Evolutionary conservation across 2,329 filamentous ascomycete species (phyloP), one percentile per base, ranked within the genome.

Genomic region (Acrocalymma vagum): DNA sequence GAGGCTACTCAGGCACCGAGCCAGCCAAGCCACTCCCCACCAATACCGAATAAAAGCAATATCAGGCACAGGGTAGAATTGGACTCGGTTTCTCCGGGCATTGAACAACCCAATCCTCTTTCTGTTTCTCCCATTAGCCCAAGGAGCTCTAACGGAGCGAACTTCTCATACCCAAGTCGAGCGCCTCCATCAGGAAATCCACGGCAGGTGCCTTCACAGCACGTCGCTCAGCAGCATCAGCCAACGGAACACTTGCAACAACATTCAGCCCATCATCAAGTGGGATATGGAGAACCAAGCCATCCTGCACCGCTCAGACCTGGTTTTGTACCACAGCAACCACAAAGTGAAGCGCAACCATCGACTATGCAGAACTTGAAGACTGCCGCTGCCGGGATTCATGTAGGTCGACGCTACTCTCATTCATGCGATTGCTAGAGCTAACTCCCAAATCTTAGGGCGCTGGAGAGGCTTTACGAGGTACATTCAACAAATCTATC

Each of bases 161-260:
- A 69, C 40, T 69, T 69, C 41, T 69, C 65, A 1, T 69, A 69
- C 29, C 65, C 65, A 14, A 55, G 60, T 9, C 44, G 65, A 41
- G 49, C 57, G 31, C 63, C 63, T 5, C 65, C 65, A 11, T 48
- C 56, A 29, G 64, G 65, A 10, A 56, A 63, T 5, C 62, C 65
- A 9, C 56, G 61, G 16, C 61, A 66, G 11, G 40, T 66, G 8
- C 54, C 57, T 3, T 33, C 40, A 4, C 39, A 60, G 10, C 40
- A 40, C 2, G 29, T 27, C 3, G 14, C 23, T 5, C 6, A 42
- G 16, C 38, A 39, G 29, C 31, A 41, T 23, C 34, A 44, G 20
- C 33, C 36, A 16, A 43, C 35, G 8, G 50, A 55, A 11, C 43
- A 48, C 21, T 23, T 45, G 17, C 49, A 58, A 18, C 47, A 54